Conservation (phyloP, 2,329 filamentous ascomycete genomes). For the Alternaria triticina region DNA sequence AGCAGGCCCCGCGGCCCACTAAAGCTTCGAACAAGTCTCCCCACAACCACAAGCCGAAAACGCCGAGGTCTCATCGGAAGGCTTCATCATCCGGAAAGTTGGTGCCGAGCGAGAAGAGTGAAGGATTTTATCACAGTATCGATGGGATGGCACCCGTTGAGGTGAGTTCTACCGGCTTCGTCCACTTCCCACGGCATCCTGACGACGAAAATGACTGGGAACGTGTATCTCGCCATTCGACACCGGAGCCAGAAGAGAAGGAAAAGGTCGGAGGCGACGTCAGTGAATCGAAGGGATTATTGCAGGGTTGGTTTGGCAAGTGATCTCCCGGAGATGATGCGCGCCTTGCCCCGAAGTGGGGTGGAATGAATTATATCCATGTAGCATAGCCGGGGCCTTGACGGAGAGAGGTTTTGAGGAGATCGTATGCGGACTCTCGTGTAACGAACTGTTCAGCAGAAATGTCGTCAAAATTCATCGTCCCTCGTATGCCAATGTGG, state of each 20-base stretch:
- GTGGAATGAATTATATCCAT: background rate
- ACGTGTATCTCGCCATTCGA: background rate
- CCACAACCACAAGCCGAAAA: background rate
- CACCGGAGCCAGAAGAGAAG: background rate
- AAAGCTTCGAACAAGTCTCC: background rate
- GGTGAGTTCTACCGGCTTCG: background rate
- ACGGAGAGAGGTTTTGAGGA: background rate
- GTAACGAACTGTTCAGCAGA: no score
- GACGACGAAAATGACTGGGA: background rate
- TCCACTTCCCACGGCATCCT: background rate
- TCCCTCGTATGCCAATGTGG: background rate
- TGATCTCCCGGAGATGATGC: background rate
- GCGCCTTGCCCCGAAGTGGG: background rate
- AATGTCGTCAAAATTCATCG: background rate
- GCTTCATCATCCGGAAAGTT: background rate
- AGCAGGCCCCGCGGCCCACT: background rate
- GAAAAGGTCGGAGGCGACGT: background rate
- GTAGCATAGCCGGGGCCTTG: background rate
- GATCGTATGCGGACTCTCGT: background rate
- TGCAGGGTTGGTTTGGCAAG: background rate
- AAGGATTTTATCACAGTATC: background rate
- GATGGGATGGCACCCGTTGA: background rate
- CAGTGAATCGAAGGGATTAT: background rate
- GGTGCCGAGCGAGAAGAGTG: background rate
- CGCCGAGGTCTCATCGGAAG: background rate